phyloP scores from a whole-genome alignment of 164 flowering plant species.

The Aristolochia contorta region DNA sequence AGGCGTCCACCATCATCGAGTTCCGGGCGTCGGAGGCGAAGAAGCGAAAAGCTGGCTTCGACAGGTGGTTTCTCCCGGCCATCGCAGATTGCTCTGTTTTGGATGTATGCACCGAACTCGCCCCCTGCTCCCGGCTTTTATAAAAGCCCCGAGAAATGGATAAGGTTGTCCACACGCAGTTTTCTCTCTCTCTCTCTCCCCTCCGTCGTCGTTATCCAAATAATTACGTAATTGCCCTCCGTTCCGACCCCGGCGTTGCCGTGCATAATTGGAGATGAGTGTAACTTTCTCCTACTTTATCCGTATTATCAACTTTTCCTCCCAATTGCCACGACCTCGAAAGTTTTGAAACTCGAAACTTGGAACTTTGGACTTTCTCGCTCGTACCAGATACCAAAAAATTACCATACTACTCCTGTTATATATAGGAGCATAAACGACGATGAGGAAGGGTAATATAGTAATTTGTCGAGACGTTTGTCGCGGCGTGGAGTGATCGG shows the following conservation, averaged over 20 bases:
- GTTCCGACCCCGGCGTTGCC: no score
- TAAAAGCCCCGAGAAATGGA: conserved; percentile 5
- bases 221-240: not conserved
- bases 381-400: no score
- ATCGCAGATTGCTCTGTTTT: not conserved
- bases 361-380: no score
- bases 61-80: conserved; percentile 7
- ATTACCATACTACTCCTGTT: no score
- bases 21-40: conserved; percentile 4
- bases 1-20: not conserved
- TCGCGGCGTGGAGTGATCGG: conserved; percentile 7
- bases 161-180: conserved; percentile 1
- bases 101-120: no score
- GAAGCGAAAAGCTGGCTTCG: conserved; percentile 10
- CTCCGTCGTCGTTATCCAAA: not conserved
- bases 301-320: no score
- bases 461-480: not conserved
- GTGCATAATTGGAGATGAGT: no score
- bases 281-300: no score
- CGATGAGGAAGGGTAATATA: not conserved
- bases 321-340: no score
- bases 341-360: no score
- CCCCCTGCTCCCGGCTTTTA: not conserved
- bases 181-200: not conserved
- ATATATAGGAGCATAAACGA: no score